These are phyloP conservation scores for Amanita rubescens DNA, from an alignment of 768 basidiomycete genomes.

Conservation along the genomic window DNA sequence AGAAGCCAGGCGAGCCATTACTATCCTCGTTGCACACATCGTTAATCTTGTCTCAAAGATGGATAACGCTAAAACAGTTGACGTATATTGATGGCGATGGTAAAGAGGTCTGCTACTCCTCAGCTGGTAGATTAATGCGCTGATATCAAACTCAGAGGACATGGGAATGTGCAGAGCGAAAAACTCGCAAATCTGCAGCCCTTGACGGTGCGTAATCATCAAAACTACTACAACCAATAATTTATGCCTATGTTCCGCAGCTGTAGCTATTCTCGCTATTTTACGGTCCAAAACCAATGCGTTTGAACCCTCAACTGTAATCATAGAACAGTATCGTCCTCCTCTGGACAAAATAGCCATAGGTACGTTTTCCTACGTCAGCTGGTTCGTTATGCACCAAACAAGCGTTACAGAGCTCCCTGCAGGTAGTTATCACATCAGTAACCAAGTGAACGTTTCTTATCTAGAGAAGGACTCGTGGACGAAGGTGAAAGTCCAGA, in stretches of 20 bases:
- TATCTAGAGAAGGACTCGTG: slow-evolving; percentile 52
- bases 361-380: slow-evolving; percentile 32
- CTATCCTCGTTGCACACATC: neutral
- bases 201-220: slow-evolving; percentile 60
- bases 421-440: slow-evolving; percentile 21
- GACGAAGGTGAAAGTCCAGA: slow-evolving; percentile 81
- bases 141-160: slow-evolving; percentile 38
- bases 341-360: slow-evolving; percentile 73
- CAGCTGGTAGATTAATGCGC: neutral
- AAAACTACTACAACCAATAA: neutral
- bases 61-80: slow-evolving; percentile 80
- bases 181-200: slow-evolving; percentile 66
- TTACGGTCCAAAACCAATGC: slow-evolving; percentile 66
- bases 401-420: slow-evolving; percentile 25
- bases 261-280: slow-evolving; percentile 79
- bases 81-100: slow-evolving; percentile 76
- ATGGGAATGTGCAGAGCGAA: slow-evolving; percentile 91
- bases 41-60: slow-evolving; percentile 37
- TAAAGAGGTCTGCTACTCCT: slow-evolving; percentile 40
- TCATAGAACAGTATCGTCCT: slow-evolving; percentile 91
- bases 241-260: slow-evolving; percentile 28
- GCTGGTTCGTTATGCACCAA: neutral
- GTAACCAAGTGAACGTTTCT: neutral
- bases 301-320: slow-evolving; percentile 70
- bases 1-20: neutral